Conservation (phyloP, 805 yeast species). For the Cyberlindnera lachancei region DNA sequence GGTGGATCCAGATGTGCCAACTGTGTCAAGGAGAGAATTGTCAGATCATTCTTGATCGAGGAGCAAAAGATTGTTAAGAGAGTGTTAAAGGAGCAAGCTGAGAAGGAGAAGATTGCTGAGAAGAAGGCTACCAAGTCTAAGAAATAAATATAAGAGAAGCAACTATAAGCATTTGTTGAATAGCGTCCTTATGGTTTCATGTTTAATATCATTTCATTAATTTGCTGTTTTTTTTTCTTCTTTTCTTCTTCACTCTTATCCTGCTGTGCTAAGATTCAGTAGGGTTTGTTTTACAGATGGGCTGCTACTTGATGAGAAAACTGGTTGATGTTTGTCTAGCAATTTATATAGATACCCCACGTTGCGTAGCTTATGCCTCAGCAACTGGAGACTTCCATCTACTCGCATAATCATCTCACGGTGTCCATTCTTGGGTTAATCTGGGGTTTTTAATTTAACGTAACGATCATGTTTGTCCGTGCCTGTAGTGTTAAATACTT, state of each 20-base stretch:
- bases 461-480: constrained; percentile 16
- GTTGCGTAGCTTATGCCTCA: too few species aligned
- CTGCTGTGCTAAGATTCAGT: too few species aligned
- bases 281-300: too few species aligned
- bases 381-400: not conserved
- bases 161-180: not conserved
- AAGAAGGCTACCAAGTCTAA: constrained; percentile 27
- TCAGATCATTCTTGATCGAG: constrained; percentile 98
- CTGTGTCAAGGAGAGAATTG: constrained; percentile 98
- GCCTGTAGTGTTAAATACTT: constrained; percentile 3
- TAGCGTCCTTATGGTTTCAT: not conserved
- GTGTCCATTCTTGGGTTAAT: constrained; percentile 8
- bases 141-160: constrained; percentile 15
- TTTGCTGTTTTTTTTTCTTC: constrained; percentile 2
- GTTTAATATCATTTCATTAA: not conserved
- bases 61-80: constrained; percentile 99
- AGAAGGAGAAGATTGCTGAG: constrained; percentile 65
- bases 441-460: constrained; percentile 12
- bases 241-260: too few species aligned
- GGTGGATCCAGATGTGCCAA: constrained; percentile 97
- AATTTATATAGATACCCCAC: too few species aligned
- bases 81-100: constrained; percentile 93
- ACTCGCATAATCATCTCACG: not conserved
- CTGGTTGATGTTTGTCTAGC: too few species aligned
- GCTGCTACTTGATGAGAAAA: too few species aligned